Evolutionary conservation across 176 grass and related monocot genomes (phyloP).

Genomic region (Triticum timopheevii): DNA sequence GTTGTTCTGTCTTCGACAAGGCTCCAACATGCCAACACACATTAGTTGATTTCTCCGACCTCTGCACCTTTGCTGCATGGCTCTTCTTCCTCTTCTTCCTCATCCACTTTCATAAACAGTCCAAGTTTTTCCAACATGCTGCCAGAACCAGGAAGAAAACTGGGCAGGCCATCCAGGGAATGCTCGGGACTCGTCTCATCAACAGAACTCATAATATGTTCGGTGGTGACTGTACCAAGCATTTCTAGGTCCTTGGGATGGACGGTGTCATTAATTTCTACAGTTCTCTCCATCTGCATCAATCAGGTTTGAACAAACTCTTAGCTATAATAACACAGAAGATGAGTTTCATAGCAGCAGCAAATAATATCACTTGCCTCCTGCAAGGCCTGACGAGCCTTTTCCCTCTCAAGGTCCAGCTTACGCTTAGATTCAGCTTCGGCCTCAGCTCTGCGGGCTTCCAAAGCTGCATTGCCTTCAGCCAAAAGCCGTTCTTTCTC

Average conservation of each 20-base stretch:
- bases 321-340: constrained; percentile 12
- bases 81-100: constrained; percentile 88
- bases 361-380: constrained; percentile 52
- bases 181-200: constrained; percentile 71
- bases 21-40: constrained; percentile 7
- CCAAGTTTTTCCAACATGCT: constrained; percentile 89
- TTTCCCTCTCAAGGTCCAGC: constrained; percentile 81
- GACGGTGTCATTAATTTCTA: constrained; percentile 73
- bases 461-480: constrained; percentile 91
- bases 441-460: constrained; percentile 78
- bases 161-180: constrained; percentile 63
- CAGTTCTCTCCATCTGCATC: constrained; percentile 82
- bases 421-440: constrained; percentile 84
- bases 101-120: constrained; percentile 83
- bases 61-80: constrained; percentile 49
- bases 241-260: constrained; percentile 86
- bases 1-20: neutral
- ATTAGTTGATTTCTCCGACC: constrained; percentile 71
- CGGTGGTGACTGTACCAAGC: constrained; percentile 61
- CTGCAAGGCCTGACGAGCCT: constrained; percentile 77
- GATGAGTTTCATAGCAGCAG: neutral
- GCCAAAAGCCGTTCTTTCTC: constrained; percentile 79
- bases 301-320: constrained; percentile 6
- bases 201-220: constrained; percentile 67
- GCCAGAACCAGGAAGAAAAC: constrained; percentile 51